Percentiles rank a stretch among this genome's conserved stretches.
phyloP scores from a whole-genome alignment of 208 protist genomes.

The Crithidia fasciculata region DNA sequence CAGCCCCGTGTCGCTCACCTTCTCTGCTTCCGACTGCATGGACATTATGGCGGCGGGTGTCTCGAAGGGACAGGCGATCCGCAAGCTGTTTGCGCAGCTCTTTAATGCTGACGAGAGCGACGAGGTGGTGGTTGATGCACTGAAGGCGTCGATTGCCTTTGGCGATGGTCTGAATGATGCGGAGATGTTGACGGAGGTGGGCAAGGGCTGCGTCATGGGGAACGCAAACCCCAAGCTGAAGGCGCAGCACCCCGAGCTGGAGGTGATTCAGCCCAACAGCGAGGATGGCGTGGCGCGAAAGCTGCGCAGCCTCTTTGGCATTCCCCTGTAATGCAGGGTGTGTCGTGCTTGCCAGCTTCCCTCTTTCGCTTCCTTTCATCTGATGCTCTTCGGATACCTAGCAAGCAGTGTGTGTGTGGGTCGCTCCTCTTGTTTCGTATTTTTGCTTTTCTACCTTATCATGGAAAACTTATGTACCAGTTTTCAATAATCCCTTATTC shows the following conservation, averaged over 20 bases:
- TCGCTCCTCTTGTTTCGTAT: too few relatives aligned
- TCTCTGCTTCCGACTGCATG: slow-evolving; percentile 46
- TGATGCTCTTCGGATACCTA: background rate
- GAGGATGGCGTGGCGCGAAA: slow-evolving; percentile 61
- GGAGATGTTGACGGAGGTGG: slow-evolving; percentile 45
- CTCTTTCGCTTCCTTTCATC: background rate
- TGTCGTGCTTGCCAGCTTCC: background rate
- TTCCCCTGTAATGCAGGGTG: background rate
- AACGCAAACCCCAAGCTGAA: slow-evolving; percentile 53
- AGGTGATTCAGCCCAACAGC: slow-evolving; percentile 45
- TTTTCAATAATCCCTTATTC: too few relatives aligned
- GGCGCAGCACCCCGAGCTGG: slow-evolving; percentile 38
- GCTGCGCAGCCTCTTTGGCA: slow-evolving; percentile 45
- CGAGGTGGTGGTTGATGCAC: slow-evolving; percentile 18
- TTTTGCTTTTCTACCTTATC: too few relatives aligned
- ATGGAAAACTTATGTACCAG: too few relatives aligned
- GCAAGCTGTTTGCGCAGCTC: slow-evolving; percentile 30
- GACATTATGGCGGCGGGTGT: slow-evolving; percentile 44
- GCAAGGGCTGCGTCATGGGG: slow-evolving; percentile 61
- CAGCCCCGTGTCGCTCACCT: slow-evolving; percentile 27
- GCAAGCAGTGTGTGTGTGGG: too few relatives aligned
- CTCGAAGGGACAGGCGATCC: slow-evolving; percentile 37
- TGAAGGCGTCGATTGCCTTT: slow-evolving; percentile 55
- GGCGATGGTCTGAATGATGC: slow-evolving; percentile 68
- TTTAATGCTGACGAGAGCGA: slow-evolving; percentile 11